These are phyloP conservation scores for Colletotrichum godetiae DNA, from an alignment of 2,329 filamentous ascomycete species.

Conservation along the genomic window DNA sequence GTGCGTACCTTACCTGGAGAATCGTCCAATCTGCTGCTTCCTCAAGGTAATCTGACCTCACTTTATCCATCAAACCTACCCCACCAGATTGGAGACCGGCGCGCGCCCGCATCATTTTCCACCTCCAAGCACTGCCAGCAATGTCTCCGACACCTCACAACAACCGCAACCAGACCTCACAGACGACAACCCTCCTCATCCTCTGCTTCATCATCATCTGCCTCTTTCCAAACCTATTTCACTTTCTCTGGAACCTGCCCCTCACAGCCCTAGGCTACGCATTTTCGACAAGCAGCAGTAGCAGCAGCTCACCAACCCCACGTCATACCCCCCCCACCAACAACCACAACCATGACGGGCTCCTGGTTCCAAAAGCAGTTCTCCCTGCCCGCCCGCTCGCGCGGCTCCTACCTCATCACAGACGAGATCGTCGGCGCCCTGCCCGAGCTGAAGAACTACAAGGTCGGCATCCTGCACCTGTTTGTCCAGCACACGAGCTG, in stretches of 20 bases:
- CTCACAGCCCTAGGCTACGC: constrained; percentile 50
- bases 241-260: constrained; percentile 62
- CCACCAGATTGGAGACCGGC: constrained; percentile 28
- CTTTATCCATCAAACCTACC: constrained; percentile 30
- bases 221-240: constrained; percentile 65
- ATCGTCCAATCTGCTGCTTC: constrained; percentile 12
- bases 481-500: constrained; percentile 97
- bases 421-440: constrained; percentile 76
- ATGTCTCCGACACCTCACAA: constrained; percentile 53
- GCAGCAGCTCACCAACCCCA: constrained; percentile 29
- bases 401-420: constrained; percentile 92
- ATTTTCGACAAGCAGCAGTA: constrained; percentile 42
- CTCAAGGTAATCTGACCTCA: constrained; percentile 33
- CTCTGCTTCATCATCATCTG: constrained; percentile 60
- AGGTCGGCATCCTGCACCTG: constrained; percentile 85
- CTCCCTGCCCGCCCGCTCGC: constrained; percentile 78
- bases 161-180: constrained; percentile 46
- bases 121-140: constrained; percentile 23
- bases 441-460: constrained; percentile 85
- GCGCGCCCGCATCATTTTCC: constrained; percentile 23
- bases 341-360: constrained; percentile 58
- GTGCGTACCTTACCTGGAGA: neutral
- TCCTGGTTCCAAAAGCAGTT: constrained; percentile 90
- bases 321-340: constrained; percentile 40
- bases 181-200: constrained; percentile 57